Evolutionary conservation across 2,329 filamentous ascomycete genomes (phyloP).

Genomic region (Myriangium duriaei): DNA sequence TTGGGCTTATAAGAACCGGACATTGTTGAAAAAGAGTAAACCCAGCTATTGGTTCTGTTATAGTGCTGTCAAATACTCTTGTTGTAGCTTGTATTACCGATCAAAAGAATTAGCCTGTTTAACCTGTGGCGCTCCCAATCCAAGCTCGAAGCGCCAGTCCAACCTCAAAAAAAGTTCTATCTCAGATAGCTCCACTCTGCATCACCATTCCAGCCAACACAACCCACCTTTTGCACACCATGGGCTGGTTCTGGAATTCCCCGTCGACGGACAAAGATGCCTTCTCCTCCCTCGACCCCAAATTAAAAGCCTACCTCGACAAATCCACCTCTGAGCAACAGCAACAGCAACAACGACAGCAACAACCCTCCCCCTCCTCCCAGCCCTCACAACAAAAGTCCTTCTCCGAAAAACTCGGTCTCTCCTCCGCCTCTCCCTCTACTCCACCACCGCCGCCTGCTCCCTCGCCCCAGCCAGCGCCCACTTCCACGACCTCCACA

Average conservation of each 20-base stretch:
- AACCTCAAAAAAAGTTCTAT: too few relatives aligned
- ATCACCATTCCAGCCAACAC: too few relatives aligned
- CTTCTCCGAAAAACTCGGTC: conserved; percentile 22
- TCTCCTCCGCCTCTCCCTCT: conserved; percentile 12
- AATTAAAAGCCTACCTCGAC: conserved; percentile 71
- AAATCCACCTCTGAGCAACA: conserved; percentile 60
- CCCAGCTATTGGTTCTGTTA: too few relatives aligned
- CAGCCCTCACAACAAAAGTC: conserved; percentile 13
- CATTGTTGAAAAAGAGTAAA: too few relatives aligned
- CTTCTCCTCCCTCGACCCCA: conserved; percentile 65
- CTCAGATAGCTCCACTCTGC: too few relatives aligned
- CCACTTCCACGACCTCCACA: conserved; percentile 19
- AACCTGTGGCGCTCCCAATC: too few relatives aligned
- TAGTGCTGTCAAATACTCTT: too few relatives aligned
- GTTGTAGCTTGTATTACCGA: too few relatives aligned
- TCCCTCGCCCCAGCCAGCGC: conserved; percentile 15
- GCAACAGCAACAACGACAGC: conserved; percentile 36
- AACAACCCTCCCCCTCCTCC: conserved; percentile 9
- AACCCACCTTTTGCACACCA: too few relatives aligned
- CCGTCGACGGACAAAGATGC: conserved; percentile 43
- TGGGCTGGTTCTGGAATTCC: conserved; percentile 54
- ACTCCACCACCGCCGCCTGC: conserved; percentile 12
- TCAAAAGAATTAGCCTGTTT: too few relatives aligned
- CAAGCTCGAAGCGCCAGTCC: too few relatives aligned
- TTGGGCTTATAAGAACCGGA: too few relatives aligned